Evolutionary conservation across 768 basidiomycete genomes (phyloP), one percentile per base, ranked within the genome.

Genomic region (Tricholoma furcatifolium): DNA sequence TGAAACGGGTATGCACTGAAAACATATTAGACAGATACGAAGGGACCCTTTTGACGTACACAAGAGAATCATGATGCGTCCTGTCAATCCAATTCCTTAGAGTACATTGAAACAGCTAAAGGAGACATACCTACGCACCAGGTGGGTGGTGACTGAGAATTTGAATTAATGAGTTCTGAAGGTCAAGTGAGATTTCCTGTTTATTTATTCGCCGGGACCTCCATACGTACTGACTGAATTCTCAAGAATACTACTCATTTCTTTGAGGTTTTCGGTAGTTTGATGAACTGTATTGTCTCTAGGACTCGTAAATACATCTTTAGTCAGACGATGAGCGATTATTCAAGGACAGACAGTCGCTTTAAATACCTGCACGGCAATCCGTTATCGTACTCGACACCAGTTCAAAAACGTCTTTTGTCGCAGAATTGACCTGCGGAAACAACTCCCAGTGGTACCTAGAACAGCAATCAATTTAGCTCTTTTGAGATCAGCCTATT

Each of bases 1-100:
- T 38, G 47, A 76, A 76, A 21, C 65, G 61, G 36, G 62, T 52
- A 47, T 39, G 50, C 39, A 60, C 52, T 49, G 21, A 11, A 24
- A 32, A 20, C 6, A 3, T 14, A 20, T 17, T 32, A 43, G 46
- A 5, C 3, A 32, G n/a, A 20, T 6, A 14, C 20, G 4, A 2
- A 8, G 14, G 24, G 6, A 21, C 20, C 27, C 5, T 20, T 6
- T 2, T 12, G 4, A 39, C 55, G 11, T 48, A 59, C 58, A 39
- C 14, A 59, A 14, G 14, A 40, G 32, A 2, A 0, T 2, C 58
- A 59, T 59, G 21, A 56, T 56, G 24, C 58, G 47, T 35, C 58
- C 58, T 59, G 30, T 10, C 38, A 6, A 21, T 1, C 31, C 23
- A 4, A 27, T 42, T 11, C 10, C 11, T n/a, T 8, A 32, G 6